phyloP scores from a whole-genome alignment of 2,329 filamentous ascomycete genomes.

The Arthrobotrys musiformis region DNA sequence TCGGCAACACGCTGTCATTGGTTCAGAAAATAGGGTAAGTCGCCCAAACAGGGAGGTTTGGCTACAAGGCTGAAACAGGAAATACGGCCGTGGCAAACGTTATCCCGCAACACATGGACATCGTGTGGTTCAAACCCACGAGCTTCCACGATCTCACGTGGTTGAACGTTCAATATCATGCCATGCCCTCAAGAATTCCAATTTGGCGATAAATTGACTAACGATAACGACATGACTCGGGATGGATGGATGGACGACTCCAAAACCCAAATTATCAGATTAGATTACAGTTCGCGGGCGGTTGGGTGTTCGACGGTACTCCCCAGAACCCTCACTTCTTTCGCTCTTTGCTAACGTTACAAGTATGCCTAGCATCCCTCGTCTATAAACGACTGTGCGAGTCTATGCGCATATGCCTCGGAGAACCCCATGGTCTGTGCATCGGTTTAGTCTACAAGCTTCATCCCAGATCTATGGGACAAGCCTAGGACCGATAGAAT shows the following conservation, averaged over 20 bases:
- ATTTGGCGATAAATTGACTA: not conserved
- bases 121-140: not conserved
- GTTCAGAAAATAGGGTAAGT: not conserved
- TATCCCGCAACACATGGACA: not conserved
- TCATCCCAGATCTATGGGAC: not conserved
- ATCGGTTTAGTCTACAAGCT: not conserved
- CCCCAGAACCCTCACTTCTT: not conserved
- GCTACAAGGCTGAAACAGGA: too few relatives aligned
- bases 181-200: not conserved
- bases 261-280: not conserved
- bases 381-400: not conserved
- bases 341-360: not conserved
- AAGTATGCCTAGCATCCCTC: too few relatives aligned
- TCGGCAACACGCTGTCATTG: slow-evolving; percentile 30
- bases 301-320: not conserved
- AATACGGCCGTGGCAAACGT: not conserved
- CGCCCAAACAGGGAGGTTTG: too few relatives aligned
- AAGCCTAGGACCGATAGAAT: not conserved
- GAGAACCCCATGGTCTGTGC: slow-evolving; percentile 4
- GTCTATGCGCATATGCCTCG: not conserved
- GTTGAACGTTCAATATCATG: not conserved
- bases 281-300: not conserved
- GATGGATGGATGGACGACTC: not conserved
- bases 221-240: not conserved
- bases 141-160: not conserved